Conservation (phyloP, 2,329 filamentous ascomycete genomes). For the Trematosphaeria pertusa region DNA sequence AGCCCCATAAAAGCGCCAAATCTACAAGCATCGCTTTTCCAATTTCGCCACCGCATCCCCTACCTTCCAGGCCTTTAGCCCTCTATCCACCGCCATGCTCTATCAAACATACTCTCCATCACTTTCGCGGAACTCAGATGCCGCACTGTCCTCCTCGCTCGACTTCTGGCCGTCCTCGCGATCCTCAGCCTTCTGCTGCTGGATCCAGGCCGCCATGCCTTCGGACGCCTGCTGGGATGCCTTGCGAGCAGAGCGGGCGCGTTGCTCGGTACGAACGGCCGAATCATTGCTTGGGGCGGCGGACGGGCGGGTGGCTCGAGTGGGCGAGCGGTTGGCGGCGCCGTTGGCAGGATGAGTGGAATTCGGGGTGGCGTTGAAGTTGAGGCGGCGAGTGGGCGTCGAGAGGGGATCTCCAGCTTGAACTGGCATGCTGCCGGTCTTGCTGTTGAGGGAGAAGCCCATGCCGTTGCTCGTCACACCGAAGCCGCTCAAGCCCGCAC, state of each 20-base stretch:
- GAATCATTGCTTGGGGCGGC: background rate
- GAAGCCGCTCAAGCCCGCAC: no score
- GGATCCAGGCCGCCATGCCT: background rate
- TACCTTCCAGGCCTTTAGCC: no score
- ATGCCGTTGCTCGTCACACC: no score
- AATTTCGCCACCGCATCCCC: no score
- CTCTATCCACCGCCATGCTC: background rate
- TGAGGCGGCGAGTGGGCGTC: no score
- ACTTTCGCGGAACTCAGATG: constrained; percentile 6
- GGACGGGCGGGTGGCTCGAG: background rate
- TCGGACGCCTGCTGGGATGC: constrained; percentile 12
- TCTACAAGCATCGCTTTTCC: no score
- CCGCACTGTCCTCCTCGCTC: constrained; percentile 10
- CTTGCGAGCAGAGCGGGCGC: constrained; percentile 7
- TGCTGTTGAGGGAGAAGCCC: background rate
- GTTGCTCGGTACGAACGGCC: background rate
- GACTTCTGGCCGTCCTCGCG: background rate
- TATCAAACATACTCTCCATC: constrained; percentile 5
- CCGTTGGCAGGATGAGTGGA: background rate
- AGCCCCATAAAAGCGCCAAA: no score
- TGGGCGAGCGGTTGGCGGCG: background rate
- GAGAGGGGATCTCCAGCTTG: no score
- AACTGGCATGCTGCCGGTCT: background rate
- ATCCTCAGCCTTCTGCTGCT: constrained; percentile 4
- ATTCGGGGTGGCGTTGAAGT: no score